These are phyloP conservation scores for Cladobotryum mycophilum DNA, from an alignment of 2,329 filamentous ascomycete species.

Conservation along the genomic window DNA sequence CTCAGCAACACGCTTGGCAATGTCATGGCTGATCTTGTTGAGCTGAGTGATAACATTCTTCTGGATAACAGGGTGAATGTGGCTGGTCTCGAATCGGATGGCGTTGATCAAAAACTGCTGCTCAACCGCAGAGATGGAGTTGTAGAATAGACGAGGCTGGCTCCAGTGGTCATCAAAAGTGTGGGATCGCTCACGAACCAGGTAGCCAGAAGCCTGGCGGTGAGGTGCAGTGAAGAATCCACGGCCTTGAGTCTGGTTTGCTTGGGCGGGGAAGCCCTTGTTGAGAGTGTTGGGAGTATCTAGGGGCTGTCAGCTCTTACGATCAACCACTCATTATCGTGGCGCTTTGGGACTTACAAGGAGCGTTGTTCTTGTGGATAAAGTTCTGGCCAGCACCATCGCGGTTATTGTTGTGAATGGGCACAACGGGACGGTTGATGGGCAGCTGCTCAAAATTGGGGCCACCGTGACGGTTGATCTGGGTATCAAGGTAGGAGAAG, in stretches of 20 bases:
- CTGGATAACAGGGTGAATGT: slow-evolving; percentile 55
- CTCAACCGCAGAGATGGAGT: slow-evolving; percentile 59
- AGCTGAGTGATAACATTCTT: slow-evolving; percentile 62
- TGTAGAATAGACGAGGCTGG: slow-evolving; percentile 68
- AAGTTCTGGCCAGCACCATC: slow-evolving; percentile 64
- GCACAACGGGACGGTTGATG: slow-evolving; percentile 60
- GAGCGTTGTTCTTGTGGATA: slow-evolving; percentile 59
- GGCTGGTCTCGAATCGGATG: slow-evolving; percentile 63
- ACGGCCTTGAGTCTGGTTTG: slow-evolving; percentile 55
- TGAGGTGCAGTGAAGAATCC: slow-evolving; percentile 65
- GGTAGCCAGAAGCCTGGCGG: slow-evolving; percentile 44
- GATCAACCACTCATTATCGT: neutral
- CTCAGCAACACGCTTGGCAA: slow-evolving; percentile 57
- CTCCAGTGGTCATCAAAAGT: slow-evolving; percentile 68
- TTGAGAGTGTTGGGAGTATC: slow-evolving; percentile 63
- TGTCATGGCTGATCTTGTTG: slow-evolving; percentile 61
- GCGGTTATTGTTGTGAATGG: slow-evolving; percentile 68
- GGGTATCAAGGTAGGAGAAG: slow-evolving; percentile 52
- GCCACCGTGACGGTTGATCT: slow-evolving; percentile 64
- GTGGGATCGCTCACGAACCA: slow-evolving; percentile 52
- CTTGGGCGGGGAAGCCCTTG: slow-evolving; percentile 56
- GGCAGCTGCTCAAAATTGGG: slow-evolving; percentile 72
- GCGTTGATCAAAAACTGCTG: slow-evolving; percentile 68
- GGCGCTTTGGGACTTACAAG: slow-evolving; percentile 35
- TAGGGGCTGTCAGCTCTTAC: slow-evolving; percentile 13